Base-by-base conservation (phyloP, 2,329 filamentous ascomycete species). In the Dactylonectria macrodidyma region DNA sequence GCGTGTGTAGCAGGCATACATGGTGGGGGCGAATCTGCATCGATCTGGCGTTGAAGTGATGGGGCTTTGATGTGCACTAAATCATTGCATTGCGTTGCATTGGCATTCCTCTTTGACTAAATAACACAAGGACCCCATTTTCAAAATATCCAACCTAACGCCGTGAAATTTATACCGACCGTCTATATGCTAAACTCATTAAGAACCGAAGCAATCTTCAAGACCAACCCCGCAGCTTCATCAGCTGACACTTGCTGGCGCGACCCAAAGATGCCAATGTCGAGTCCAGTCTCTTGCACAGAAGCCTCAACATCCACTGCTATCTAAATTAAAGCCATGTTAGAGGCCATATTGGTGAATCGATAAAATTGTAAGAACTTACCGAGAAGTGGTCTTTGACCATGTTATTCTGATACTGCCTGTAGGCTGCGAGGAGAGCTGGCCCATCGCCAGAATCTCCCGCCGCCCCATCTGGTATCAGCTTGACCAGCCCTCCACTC, bases 261-360 rank as follows among this genome's bases (percentile, higher is more conserved):
- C 6, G 81, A 79, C 4, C 81, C 83, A 67, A 85, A 85, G 3
- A 84, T 74, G 6, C 83, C 83, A 56, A 85, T 78, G 34, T 82
- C 81, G 47, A 85, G 66, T 0, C 62, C 69, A 2, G 72, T 69
- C 0, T 66, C 75, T 4, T 74, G 68, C 1, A 85, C 56, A 0
- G 81, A 80, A 1, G 81, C 81, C 67, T 85, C 83, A 2, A 84
- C 67, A 62, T 85, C 83, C 6, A 84, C 66, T 11, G 82, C 79
- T 22, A 79, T 75, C 83, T 84, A n/a, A 11, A 10, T 4, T 3
- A 16, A 22, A 67, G 60, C 73, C 16, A 56, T n/a, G 48, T 68
- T 52, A 66, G 61, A 14, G 7, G 16, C n/a, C n/a, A 16, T 16
- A 6, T 16, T 14, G 22, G 1, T 6, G 22, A 9, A 19, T 8